A percentile compares a stretch with the other conserved stretches of the same genome.
phyloP scores from a whole-genome alignment of 2,329 filamentous ascomycete species.

The Epichloe glyceriae region DNA sequence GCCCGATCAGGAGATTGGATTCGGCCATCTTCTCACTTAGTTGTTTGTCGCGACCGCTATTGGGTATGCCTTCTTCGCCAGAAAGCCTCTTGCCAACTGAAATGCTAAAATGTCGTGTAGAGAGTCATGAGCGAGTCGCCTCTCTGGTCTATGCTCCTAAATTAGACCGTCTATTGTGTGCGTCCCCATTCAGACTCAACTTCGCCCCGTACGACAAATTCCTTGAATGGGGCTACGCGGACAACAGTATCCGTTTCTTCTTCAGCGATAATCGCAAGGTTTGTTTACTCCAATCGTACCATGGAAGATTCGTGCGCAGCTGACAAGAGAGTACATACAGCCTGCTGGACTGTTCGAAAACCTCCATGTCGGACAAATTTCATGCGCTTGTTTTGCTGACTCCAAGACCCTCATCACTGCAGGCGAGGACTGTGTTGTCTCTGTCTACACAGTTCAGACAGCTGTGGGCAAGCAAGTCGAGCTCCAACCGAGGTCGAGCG shows the following conservation, averaged over 20 bases:
- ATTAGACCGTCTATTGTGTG: slow-evolving; percentile 70
- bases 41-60: slow-evolving; percentile 63
- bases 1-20: slow-evolving; percentile 60
- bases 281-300: slow-evolving; percentile 8
- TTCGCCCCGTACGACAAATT: slow-evolving; percentile 88
- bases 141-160: slow-evolving; percentile 68
- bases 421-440: slow-evolving; percentile 83
- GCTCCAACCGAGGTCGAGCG: slow-evolving; percentile 60
- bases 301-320: slow-evolving; percentile 7
- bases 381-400: slow-evolving; percentile 72
- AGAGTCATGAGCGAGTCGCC: slow-evolving; percentile 66
- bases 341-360: slow-evolving; percentile 85
- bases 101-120: slow-evolving; percentile 15
- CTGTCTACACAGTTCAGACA: slow-evolving; percentile 62
- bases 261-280: slow-evolving; percentile 68
- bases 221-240: slow-evolving; percentile 90
- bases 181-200: slow-evolving; percentile 73
- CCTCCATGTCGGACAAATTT: slow-evolving; percentile 81
- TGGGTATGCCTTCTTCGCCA: slow-evolving; percentile 34
- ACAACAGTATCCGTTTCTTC: slow-evolving; percentile 87
- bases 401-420: slow-evolving; percentile 84
- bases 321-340: slow-evolving; percentile 22
- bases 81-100: background rate
- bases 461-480: slow-evolving; percentile 58
- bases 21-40: slow-evolving; percentile 63